Evolutionary conservation across 805 yeast species (phyloP), one percentile per base, ranked within the genome.

Genomic region (Dipodascus albidus): DNA sequence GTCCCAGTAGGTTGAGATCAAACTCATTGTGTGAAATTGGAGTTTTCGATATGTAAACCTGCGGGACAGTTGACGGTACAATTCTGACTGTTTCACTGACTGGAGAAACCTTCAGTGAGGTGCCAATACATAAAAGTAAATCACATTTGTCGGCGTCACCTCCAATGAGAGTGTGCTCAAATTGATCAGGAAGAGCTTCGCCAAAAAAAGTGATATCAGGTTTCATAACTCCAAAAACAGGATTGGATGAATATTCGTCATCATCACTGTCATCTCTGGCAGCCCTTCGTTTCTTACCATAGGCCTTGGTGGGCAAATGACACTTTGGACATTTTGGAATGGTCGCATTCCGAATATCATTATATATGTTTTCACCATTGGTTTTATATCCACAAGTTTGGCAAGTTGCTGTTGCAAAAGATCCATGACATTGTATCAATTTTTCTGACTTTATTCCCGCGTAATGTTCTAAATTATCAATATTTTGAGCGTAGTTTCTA

Each of bases 141-240:
- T 90, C 97, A 67, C 96, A 87, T 47, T 77, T 72, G 19, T 68
- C 60, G 3, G 82, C 72, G 64, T 90, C 96, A 47, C 75, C 74
- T 2, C 64, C 62, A 11, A 68, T 54, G 14, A 73, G 61, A 27
- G 72, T 65, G 49, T 76, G 75, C 60, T 87, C 90, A 63, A 83
- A 89, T 50, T 74, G 67, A 14, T 73, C 72, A 0, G 96, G 96
- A 54, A 89, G 71, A 15, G 82, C 79, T 66, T 89, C 96, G 15
- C 96, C 96, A 60, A 89, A 89, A 63, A 89, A 89, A 0, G 96
- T 88, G 56, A 89, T 89, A 64, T 89, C 95, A 0, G 97, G 97
- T 65, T 90, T 89, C 77, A 87, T 75, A 2, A 88, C 91, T 15
- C 96, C 96, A 80, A 6, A 85, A 6, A 38, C 20, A 38, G 44